Evolutionary conservation across 1,284 basidiomycete genomes (phyloP), one percentile per base, ranked within the genome.

Genomic region (Neotropicomus parvogracilis): DNA sequence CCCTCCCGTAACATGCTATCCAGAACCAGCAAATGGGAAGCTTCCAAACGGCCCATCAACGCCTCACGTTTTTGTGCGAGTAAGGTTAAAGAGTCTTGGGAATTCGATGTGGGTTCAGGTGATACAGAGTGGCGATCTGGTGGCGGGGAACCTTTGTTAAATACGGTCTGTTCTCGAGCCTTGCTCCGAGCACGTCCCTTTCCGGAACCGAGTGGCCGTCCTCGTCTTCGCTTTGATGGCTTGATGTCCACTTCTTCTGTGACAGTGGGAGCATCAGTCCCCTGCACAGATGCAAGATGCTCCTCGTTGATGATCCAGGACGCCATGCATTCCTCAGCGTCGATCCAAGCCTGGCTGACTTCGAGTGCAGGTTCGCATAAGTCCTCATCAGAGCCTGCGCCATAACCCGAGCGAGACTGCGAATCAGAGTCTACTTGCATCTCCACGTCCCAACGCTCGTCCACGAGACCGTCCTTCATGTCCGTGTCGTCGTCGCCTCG

Each of bases 271-370:
- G 11, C 45, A 38, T 47, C 38, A 14, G 24, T 8, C 8, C 6
- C 10, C 6, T 24, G 46, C 24, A 45, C 16, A 3, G 52, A 55
- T n/a, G 56, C 56, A 3, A 50, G 54, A 19, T 63, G 61, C 48
- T 82, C 79, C 2, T 63, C 43, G 8, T 46, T 44, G 4, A 59
- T 52, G 19, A 81, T 53, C 20, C 57, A 58, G 16, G 56, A 56
- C 3, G 85, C 80, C 54, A 78, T 68, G 28, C 56, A 52, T 42
- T 89, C 85, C 64, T 92, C 89, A 49, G 70, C 68, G 19, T 64
- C 59, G 24, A 87, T 55, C 80, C 85, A 87, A 6, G 67, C 61
- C 9, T 79, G 71, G 4, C 79, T 80, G 6, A 86, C 78, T 48
- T 88, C 80, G 52, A 77, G 62, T 6, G 83, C 79, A 11, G 64